These are phyloP conservation scores for Plantago coronopus DNA, from an alignment of 305 asterid species.

Conservation along the genomic window DNA sequence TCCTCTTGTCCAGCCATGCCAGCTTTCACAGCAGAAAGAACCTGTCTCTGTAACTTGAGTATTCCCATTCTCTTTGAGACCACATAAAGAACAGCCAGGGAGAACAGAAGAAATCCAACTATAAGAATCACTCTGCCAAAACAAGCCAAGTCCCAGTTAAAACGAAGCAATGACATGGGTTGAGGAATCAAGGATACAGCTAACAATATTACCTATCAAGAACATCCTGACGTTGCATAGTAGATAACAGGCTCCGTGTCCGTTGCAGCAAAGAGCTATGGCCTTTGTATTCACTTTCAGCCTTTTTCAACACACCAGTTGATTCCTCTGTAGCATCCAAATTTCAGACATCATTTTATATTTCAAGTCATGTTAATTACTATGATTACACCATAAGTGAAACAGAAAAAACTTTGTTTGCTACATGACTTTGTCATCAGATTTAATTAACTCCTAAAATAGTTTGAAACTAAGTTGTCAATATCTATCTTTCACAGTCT, in stretches of 20 bases:
- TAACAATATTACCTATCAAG: slow-evolving; percentile 53
- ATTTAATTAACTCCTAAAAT: neutral
- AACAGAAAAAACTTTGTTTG: too few relatives aligned
- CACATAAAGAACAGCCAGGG: slow-evolving; percentile 88
- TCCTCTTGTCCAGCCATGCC: slow-evolving; percentile 62
- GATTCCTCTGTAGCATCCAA: slow-evolving; percentile 73
- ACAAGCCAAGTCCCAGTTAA: slow-evolving; percentile 9
- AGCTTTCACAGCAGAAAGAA: slow-evolving; percentile 61
- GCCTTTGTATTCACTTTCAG: slow-evolving; percentile 92
- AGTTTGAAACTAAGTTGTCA: neutral
- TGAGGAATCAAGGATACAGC: neutral
- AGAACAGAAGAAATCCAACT: slow-evolving; percentile 63
- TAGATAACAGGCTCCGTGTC: slow-evolving; percentile 85
- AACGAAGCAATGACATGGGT: neutral
- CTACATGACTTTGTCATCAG: too few relatives aligned
- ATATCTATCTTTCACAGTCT: neutral
- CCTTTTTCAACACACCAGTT: slow-evolving; percentile 64
- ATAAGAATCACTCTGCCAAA: slow-evolving; percentile 62
- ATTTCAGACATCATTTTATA: slow-evolving; percentile 4
- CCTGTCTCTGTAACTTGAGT: slow-evolving; percentile 74
- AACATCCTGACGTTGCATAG: slow-evolving; percentile 87
- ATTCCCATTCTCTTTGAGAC: slow-evolving; percentile 88
- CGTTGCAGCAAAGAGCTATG: slow-evolving; percentile 75
- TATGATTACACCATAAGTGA: neutral
- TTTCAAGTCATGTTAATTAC: neutral